A percentile compares a stretch with the other conserved stretches of the same genome.
These are phyloP conservation scores for Phytophthora rubi DNA, from an alignment of 352 stramenopile genomes.

Conservation along the genomic window DNA sequence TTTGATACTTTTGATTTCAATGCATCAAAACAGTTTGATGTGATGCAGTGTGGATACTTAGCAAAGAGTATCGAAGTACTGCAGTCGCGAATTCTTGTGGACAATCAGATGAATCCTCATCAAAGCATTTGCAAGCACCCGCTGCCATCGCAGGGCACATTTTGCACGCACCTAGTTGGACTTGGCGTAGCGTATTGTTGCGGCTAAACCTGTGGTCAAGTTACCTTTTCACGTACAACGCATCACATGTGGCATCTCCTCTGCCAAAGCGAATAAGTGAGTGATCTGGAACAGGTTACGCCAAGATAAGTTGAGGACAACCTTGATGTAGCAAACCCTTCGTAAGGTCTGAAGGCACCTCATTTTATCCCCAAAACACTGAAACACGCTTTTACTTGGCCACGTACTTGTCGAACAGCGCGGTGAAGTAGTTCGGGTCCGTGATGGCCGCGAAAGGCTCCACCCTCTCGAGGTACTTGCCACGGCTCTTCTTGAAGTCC, in stretches of 20 bases:
- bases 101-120: not conserved
- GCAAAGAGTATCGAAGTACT: not conserved
- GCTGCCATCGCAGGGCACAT: too few species aligned
- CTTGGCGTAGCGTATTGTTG: too few species aligned
- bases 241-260: too few species aligned
- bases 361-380: too few species aligned
- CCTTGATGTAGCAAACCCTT: too few species aligned
- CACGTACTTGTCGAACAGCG: conserved; percentile 47
- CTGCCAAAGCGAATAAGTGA: too few species aligned
- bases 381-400: conserved; percentile 18
- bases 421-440: conserved; percentile 76
- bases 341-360: too few species aligned
- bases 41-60: conserved; percentile 21
- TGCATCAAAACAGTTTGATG: conserved; percentile 33
- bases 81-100: not conserved
- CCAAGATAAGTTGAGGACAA: too few species aligned
- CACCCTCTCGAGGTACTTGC: conserved; percentile 71
- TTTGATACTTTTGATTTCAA: conserved; percentile 2
- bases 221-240: too few species aligned
- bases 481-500: conserved; percentile 58
- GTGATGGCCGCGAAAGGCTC: conserved; percentile 86
- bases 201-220: too few species aligned
- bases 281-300: too few species aligned
- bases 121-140: not conserved
- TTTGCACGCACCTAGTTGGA: too few species aligned